Percentiles rank a stretch among this genome's conserved stretches.
Conservation (phyloP, 139 green algal genomes). For the Dunaliella sp. region DNA sequence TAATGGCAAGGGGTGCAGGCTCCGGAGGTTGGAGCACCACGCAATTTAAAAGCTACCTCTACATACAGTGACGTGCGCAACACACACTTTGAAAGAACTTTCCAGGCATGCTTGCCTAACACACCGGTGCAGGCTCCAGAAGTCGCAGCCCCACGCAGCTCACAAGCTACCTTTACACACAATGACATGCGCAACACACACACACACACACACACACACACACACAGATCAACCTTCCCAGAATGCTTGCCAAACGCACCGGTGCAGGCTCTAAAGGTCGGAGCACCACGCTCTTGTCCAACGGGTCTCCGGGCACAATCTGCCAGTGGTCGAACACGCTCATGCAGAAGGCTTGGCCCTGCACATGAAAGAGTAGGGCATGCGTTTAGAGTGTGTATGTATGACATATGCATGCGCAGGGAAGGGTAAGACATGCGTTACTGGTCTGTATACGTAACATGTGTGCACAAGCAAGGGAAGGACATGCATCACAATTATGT, state of each 20-base stretch:
- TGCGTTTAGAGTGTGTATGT: too few species aligned
- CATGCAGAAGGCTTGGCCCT: constrained; percentile 95
- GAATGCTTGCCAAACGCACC: constrained; percentile 37
- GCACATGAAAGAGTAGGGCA: constrained; percentile 12
- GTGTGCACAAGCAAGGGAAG: too few species aligned
- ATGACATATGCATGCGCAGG: too few species aligned
- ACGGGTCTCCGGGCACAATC: constrained; percentile 87
- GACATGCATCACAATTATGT: too few species aligned
- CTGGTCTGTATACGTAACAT: too few species aligned
- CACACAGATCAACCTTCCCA: too few species aligned
- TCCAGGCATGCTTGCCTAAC: too few species aligned
- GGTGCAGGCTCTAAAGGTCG: constrained; percentile 90
- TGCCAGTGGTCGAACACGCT: constrained; percentile 97
- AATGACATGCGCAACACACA: too few species aligned
- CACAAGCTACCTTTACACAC: background rate
- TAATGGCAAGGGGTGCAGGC: too few species aligned
- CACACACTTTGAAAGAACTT: too few species aligned
- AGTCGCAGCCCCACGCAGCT: constrained; percentile 81
- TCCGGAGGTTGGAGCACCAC: too few species aligned
- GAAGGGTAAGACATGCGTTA: too few species aligned
- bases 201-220: background rate
- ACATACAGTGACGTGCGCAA: background rate
- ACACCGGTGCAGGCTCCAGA: constrained; percentile 84
- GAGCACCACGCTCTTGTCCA: constrained; percentile 87
- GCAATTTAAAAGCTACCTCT: background rate